These are phyloP conservation scores for Starmerella scarabaei DNA, from an alignment of 805 yeast genomes.

Conservation along the genomic window DNA sequence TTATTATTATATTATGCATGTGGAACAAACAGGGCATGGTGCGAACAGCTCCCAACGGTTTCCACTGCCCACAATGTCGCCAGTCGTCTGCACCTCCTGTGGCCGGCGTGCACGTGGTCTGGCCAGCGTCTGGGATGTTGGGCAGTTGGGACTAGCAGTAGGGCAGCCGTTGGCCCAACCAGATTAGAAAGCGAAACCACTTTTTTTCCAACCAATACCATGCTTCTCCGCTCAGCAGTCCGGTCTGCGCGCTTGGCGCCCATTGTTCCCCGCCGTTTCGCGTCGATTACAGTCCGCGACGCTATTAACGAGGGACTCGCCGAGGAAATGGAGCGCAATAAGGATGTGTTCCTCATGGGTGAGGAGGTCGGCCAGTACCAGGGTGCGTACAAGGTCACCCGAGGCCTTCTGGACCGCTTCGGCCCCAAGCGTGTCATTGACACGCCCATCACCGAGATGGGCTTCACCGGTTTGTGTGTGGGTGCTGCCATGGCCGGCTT, in stretches of 20 bases:
- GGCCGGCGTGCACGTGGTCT: no score
- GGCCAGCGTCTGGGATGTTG: no score
- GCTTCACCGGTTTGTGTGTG: slow-evolving; percentile 87
- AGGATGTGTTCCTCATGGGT: slow-evolving; percentile 88
- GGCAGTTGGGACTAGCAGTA: no score
- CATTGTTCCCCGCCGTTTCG: slow-evolving; percentile 13
- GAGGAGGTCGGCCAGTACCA: slow-evolving; percentile 99
- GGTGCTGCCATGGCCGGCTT: slow-evolving; percentile 95
- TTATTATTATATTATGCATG: no score
- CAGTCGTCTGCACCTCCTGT: no score
- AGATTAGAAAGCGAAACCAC: neutral
- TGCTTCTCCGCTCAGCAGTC: slow-evolving; percentile 2
- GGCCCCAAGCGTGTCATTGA: slow-evolving; percentile 89
- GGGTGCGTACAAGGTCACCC: slow-evolving; percentile 96
- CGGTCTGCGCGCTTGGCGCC: slow-evolving; percentile 11
- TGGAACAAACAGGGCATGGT: no score
- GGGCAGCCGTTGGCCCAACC: no score
- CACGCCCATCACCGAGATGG: slow-evolving; percentile 99
- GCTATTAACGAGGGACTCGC: slow-evolving; percentile 91
- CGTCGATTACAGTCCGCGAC: slow-evolving; percentile 79
- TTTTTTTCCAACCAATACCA: neutral
- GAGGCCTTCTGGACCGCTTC: slow-evolving; percentile 88
- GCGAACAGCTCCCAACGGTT: no score
- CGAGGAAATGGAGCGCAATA: slow-evolving; percentile 94
- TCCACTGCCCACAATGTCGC: no score